These are phyloP conservation scores for Jaltomata sinuosa DNA, from an alignment of 257 asterid genomes.

Conservation along the genomic window DNA sequence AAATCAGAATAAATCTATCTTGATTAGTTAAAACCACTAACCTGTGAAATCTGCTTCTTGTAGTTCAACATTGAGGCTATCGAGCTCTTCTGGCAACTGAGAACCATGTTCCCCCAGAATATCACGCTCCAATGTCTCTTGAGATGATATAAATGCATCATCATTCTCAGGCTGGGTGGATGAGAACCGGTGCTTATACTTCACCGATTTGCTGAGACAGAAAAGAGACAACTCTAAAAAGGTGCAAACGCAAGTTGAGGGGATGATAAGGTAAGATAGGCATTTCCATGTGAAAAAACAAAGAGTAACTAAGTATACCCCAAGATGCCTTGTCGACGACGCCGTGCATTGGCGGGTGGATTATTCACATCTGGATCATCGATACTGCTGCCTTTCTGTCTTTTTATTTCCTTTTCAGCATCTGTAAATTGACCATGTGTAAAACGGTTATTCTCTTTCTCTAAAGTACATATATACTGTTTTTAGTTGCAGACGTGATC, in stretches of 20 bases:
- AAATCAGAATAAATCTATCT: neutral
- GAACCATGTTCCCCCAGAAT: conserved; percentile 20
- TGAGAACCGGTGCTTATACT: conserved; percentile 45
- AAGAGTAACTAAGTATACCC: conserved; percentile 34
- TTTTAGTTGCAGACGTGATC: neutral
- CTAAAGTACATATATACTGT: neutral
- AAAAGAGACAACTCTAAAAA: neutral
- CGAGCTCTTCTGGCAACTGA: conserved; percentile 19
- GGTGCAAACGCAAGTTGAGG: neutral
- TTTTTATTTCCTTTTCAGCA: conserved; percentile 71
- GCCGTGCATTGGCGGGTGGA: conserved; percentile 32
- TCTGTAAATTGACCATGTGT: conserved; percentile 26
- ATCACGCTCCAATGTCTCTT: conserved; percentile 27
- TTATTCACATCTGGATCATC: conserved; percentile 21
- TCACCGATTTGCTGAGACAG: conserved; percentile 42
- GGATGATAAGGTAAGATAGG: neutral
- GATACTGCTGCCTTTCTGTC: conserved; percentile 38
- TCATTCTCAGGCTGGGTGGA: conserved; percentile 26
- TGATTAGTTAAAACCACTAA: conserved; percentile 23
- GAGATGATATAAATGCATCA: conserved; percentile 31
- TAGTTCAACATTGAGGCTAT: conserved; percentile 18
- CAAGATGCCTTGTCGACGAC: conserved; percentile 60
- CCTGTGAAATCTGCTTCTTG: conserved; percentile 48
- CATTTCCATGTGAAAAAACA: neutral
- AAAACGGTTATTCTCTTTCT: neutral